These are phyloP conservation scores for Cyberlindnera nakhonratchasimensis DNA, from an alignment of 805 yeast species.

Conservation along the genomic window DNA sequence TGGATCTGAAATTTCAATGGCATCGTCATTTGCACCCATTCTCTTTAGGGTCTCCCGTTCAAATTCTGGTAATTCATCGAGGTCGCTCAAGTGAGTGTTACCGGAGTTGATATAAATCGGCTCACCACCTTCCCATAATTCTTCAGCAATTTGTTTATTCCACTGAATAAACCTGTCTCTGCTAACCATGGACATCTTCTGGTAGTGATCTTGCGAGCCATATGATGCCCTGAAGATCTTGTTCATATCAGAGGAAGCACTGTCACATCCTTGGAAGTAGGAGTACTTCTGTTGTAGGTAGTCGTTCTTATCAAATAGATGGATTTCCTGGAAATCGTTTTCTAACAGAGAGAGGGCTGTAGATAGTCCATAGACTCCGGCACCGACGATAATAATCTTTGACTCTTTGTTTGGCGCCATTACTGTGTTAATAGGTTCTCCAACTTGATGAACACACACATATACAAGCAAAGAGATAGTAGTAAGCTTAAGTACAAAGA, in stretches of 20 bases:
- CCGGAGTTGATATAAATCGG: slow-evolving; percentile 28
- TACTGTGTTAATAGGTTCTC: no score
- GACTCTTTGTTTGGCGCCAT: slow-evolving; percentile 7
- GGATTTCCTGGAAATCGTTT: slow-evolving; percentile 35
- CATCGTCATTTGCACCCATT: slow-evolving; percentile 16
- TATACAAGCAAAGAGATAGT: background rate
- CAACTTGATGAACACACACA: no score
- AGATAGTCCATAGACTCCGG: slow-evolving; percentile 54
- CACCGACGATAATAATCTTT: slow-evolving; percentile 44
- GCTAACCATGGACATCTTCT: slow-evolving; percentile 23
- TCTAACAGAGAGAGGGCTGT: slow-evolving; percentile 41
- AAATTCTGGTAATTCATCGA: slow-evolving; percentile 21
- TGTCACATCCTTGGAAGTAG: slow-evolving; percentile 37
- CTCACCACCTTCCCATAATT: slow-evolving; percentile 24
- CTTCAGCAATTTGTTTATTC: slow-evolving; percentile 27
- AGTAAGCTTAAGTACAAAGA: background rate
- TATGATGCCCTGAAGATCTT: slow-evolving; percentile 38
- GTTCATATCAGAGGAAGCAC: slow-evolving; percentile 40
- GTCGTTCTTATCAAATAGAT: slow-evolving; percentile 37
- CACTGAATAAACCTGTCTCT: slow-evolving; percentile 23
- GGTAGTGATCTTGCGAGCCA: slow-evolving; percentile 36
- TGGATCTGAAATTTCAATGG: slow-evolving; percentile 20
- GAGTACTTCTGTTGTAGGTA: slow-evolving; percentile 28
- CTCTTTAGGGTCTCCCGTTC: slow-evolving; percentile 22
- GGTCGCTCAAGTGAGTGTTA: slow-evolving; percentile 26